phyloP scores from a whole-genome alignment of 495 filamentous ascomycete species.

The Penicillium tannophilum region DNA sequence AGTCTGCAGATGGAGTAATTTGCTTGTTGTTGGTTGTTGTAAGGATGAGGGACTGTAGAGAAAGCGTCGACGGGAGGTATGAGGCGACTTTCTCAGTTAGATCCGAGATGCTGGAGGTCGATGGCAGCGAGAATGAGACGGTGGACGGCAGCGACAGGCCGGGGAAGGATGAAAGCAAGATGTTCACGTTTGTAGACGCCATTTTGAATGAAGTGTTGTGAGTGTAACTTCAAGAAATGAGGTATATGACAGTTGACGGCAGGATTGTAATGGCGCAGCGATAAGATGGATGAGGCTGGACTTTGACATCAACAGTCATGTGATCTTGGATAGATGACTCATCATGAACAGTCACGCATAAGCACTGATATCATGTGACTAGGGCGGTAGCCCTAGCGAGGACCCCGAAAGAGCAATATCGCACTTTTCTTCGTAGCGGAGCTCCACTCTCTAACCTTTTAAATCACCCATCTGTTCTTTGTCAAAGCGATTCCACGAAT shows the following conservation, averaged over 20 bases:
- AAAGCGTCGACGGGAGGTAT: slow-evolving; percentile 59
- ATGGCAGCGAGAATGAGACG: slow-evolving; percentile 67
- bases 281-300: background rate
- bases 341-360: background rate
- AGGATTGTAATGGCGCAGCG: background rate
- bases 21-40: slow-evolving; percentile 80
- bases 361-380: slow-evolving; percentile 24
- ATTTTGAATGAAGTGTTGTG: slow-evolving; percentile 24
- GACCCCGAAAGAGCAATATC: slow-evolving; percentile 33
- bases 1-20: slow-evolving; percentile 47
- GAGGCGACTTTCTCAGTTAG: slow-evolving; percentile 62
- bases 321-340: slow-evolving; percentile 8
- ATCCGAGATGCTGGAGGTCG: slow-evolving; percentile 64
- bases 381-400: slow-evolving; percentile 43
- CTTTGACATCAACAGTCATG: slow-evolving; percentile 1
- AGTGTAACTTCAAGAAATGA: background rate
- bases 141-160: slow-evolving; percentile 81
- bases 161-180: slow-evolving; percentile 79
- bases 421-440: slow-evolving; percentile 43
- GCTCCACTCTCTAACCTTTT: slow-evolving; percentile 47
- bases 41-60: slow-evolving; percentile 62
- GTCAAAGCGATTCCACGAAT: slow-evolving; percentile 63
- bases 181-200: slow-evolving; percentile 62
- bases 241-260: slow-evolving; percentile 6
- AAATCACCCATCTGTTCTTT: slow-evolving; percentile 45